Percentiles rank a stretch among this genome's conserved stretches.
phyloP scores from a whole-genome alignment of 2,329 filamentous ascomycete species.

The Penicillium italicum region DNA sequence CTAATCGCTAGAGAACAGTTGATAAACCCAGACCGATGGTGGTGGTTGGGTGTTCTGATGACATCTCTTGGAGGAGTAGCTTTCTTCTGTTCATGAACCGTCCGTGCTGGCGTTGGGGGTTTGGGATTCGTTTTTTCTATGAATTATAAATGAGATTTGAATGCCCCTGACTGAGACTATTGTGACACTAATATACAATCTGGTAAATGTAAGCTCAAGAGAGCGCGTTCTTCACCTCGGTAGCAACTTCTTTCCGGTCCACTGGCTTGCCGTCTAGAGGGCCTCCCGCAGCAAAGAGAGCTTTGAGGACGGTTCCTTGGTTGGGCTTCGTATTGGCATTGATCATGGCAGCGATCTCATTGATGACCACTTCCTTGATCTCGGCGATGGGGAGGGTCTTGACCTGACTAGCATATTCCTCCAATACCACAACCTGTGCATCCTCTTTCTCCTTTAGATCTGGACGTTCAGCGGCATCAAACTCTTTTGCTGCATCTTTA shows the following conservation, averaged over 20 bases:
- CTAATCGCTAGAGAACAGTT: constrained; percentile 33
- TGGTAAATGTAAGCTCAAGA: constrained; percentile 14
- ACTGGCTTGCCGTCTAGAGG: constrained; percentile 44
- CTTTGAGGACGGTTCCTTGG: constrained; percentile 42
- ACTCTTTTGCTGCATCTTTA: constrained; percentile 43
- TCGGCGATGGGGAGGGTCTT: constrained; percentile 43
- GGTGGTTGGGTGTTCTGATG: constrained; percentile 49
- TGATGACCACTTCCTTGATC: constrained; percentile 36
- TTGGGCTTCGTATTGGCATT: constrained; percentile 36
- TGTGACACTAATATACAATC: constrained; percentile 25
- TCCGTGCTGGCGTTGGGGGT: not conserved
- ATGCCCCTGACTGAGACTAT: constrained; percentile 9
- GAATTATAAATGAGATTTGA: constrained; percentile 4
- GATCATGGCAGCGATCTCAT: constrained; percentile 36
- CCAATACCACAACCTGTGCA: constrained; percentile 42
- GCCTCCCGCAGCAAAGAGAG: constrained; percentile 41
- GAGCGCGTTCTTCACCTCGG: constrained; percentile 38
- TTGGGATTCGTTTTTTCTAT: not conserved
- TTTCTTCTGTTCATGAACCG: constrained; percentile 32
- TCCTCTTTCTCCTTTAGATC: constrained; percentile 48
- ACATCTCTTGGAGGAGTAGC: constrained; percentile 44
- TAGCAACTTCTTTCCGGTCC: constrained; percentile 42
- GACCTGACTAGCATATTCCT: constrained; percentile 45
- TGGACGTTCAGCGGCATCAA: constrained; percentile 38
- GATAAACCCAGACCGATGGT: constrained; percentile 43